Evolutionary conservation across 768 basidiomycete species (phyloP).

Genomic region (Gymnopilus dilepis): DNA sequence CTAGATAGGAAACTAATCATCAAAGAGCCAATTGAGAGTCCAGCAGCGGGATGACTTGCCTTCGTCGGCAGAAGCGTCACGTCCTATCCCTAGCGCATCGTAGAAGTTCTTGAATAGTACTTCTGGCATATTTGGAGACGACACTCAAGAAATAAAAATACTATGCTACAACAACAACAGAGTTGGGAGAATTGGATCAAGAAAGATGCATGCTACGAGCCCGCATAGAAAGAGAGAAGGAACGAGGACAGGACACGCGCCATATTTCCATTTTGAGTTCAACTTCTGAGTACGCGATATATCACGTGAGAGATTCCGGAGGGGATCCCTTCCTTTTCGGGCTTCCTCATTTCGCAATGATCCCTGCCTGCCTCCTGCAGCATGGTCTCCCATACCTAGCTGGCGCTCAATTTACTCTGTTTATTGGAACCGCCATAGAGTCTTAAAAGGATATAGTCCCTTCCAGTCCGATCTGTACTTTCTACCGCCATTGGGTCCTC

Average conservation of each 20-base stretch:
- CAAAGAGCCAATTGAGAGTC: background rate
- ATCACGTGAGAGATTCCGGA: constrained; percentile 4
- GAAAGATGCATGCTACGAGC: background rate
- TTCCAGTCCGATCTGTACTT: background rate
- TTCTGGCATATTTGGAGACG: constrained; percentile 5
- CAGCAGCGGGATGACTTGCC: constrained; percentile 37
- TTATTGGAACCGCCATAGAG: background rate
- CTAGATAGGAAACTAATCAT: constrained; percentile 35
- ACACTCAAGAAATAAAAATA: background rate
- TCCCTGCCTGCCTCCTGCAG: constrained; percentile 12
- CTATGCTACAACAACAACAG: background rate
- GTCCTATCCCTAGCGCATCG: constrained; percentile 51
- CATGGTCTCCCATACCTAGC: constrained; percentile 18
- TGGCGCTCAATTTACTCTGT: constrained; percentile 7
- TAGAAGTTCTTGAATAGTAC: constrained; percentile 35
- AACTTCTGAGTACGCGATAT: constrained; percentile 12
- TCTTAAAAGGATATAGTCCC: background rate
- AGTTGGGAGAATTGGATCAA: background rate
- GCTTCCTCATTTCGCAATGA: constrained; percentile 8
- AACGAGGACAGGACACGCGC: constrained; percentile 1
- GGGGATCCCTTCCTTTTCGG: constrained; percentile 1
- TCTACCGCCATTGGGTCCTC: background rate
- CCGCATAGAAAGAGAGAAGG: background rate
- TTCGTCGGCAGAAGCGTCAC: constrained; percentile 55
- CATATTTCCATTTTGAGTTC: background rate